phyloP scores from a whole-genome alignment of 179 eudicot species.

The Gypsophila paniculata region DNA sequence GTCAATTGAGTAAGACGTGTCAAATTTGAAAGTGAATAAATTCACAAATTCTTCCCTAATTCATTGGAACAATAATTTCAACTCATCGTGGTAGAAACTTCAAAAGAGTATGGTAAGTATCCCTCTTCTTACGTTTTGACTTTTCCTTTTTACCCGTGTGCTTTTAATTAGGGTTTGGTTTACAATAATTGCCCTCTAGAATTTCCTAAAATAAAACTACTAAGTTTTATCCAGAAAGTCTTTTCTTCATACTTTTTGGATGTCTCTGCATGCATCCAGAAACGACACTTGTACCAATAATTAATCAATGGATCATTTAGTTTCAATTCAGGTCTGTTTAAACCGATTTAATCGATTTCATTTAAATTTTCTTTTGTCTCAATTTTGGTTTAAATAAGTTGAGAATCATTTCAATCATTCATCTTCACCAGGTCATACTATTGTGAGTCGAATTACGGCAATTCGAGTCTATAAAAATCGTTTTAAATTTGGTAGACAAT shows the following conservation, averaged over 20 bases:
- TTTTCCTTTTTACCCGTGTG: neutral
- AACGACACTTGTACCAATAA: neutral
- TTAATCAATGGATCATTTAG: neutral
- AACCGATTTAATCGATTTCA: too few species aligned
- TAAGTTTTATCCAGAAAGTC: neutral
- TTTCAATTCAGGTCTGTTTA: too few species aligned
- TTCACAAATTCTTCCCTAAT: neutral
- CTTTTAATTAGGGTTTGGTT: slow-evolving; percentile 3
- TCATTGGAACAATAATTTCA: slow-evolving; percentile 3
- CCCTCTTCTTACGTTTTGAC: neutral
- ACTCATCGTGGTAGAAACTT: slow-evolving; percentile 8
- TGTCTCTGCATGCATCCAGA: slow-evolving; percentile 7
- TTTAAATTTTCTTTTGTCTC: too few species aligned
- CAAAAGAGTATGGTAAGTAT: slow-evolving; percentile 4
- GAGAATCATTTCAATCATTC: too few species aligned
- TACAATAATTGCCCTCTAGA: slow-evolving; percentile 8
- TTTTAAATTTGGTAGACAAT: too few species aligned
- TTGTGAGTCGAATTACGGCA: too few species aligned
- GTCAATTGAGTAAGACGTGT: neutral
- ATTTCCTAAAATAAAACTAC: neutral
- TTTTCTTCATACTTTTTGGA: neutral
- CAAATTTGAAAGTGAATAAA: neutral
- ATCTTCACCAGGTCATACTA: too few species aligned
- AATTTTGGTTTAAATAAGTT: too few species aligned
- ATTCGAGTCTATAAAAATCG: too few species aligned